phyloP scores from a whole-genome alignment of 371 early-diverging fungal species.

The Apophysomyces trapeziformis region DNA sequence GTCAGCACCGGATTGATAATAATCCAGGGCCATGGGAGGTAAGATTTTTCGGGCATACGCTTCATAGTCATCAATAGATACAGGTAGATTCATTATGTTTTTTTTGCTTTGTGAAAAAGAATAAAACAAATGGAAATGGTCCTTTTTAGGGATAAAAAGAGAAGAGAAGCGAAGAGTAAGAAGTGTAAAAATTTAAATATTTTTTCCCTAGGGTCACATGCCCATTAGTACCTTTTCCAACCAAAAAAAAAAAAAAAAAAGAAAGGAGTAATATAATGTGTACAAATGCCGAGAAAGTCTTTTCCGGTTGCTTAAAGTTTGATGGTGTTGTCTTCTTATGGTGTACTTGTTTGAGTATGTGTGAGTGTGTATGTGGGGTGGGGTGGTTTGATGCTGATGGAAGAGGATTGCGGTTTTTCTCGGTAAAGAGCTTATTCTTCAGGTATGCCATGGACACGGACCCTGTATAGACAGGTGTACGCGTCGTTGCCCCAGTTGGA shows the following conservation, averaged over 20 bases:
- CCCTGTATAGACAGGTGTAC: conserved; percentile 82
- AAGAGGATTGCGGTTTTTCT: neutral
- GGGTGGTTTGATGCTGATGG: neutral
- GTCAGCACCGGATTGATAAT: conserved; percentile 27
- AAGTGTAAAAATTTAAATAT: too few relatives aligned
- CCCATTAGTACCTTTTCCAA: too few relatives aligned
- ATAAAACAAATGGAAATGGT: conserved; percentile 6
- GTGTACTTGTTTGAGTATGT: neutral
- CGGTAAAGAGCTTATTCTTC: neutral
- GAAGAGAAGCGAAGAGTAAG: neutral
- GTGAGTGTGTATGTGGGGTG: neutral
- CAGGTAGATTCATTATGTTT: conserved; percentile 17
- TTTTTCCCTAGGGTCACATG: too few relatives aligned
- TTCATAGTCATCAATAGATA: conserved; percentile 29
- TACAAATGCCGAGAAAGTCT: too few relatives aligned
- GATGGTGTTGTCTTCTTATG: neutral
- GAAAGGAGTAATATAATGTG: too few relatives aligned
- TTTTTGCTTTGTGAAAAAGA: conserved; percentile 4
- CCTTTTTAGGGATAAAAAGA: neutral
- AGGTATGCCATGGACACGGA: conserved; percentile 73
- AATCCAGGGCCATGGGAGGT: conserved; percentile 20
- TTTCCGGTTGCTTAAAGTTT: too few relatives aligned
- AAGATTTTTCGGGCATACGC: conserved; percentile 20
- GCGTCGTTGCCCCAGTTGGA: conserved; percentile 77
- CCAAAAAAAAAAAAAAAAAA: too few relatives aligned